A percentile compares a stretch with the other conserved stretches of the same genome.
phyloP scores from a whole-genome alignment of 2,329 filamentous ascomycete species.

The Pseudogymnoascus sp. region DNA sequence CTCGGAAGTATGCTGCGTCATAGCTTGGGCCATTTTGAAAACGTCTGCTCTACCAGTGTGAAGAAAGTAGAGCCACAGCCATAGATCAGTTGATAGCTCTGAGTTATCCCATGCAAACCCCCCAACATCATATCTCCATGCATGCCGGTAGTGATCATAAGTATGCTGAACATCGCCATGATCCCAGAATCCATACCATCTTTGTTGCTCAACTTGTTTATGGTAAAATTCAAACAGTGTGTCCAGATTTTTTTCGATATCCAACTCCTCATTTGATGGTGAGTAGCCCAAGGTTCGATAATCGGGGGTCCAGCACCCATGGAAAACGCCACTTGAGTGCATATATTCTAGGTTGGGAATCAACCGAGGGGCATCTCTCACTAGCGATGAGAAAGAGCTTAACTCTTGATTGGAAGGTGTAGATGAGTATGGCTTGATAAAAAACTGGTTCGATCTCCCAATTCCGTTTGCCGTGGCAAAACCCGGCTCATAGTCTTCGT shows the following conservation, averaged over 20 bases:
- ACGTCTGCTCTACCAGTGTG: conserved; percentile 50
- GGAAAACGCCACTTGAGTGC: conserved; percentile 43
- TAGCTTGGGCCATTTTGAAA: conserved; percentile 51
- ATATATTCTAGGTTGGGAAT: conserved; percentile 42
- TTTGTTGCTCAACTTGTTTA: conserved; percentile 46
- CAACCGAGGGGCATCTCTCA: conserved; percentile 47
- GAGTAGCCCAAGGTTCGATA: conserved; percentile 27
- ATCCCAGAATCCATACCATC: conserved; percentile 59
- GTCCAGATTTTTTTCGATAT: conserved; percentile 46
- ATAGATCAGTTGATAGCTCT: conserved; percentile 55
- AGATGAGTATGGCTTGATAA: conserved; percentile 42
- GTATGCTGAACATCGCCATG: conserved; percentile 57
- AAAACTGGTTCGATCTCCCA: conserved; percentile 50
- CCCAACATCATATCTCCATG: conserved; percentile 56
- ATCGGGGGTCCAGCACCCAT: conserved; percentile 46
- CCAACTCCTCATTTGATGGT: conserved; percentile 14
- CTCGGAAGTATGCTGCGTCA: conserved; percentile 52
- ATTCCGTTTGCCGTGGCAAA: conserved; percentile 52
- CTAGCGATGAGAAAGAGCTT: conserved; percentile 35
- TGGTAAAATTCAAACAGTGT: conserved; percentile 51
- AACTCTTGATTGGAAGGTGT: conserved; percentile 45
- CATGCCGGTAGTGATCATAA: conserved; percentile 51
- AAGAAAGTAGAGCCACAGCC: conserved; percentile 57
- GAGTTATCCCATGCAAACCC: conserved; percentile 61
- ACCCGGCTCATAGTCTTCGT: conserved; percentile 52